A percentile compares a stretch with the other conserved stretches of the same genome.
Conservation (phyloP, 106 monocot genomes). For the Apostasia ramifera region DNA sequence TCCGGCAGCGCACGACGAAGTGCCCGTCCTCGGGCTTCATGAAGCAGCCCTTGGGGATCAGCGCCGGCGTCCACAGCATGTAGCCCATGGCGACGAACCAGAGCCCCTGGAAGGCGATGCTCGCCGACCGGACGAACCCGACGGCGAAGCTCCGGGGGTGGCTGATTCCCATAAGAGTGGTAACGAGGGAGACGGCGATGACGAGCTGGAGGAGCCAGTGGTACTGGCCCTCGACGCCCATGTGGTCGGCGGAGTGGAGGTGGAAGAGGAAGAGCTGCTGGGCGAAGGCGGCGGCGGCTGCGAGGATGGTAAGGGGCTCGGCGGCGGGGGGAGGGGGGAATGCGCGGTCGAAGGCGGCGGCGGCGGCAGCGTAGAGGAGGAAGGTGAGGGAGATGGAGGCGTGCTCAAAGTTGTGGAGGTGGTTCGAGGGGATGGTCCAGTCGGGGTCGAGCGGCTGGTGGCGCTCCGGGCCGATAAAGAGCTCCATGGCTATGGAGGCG, state of each 20-base stretch:
- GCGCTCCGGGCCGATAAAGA: slow-evolving; percentile 59
- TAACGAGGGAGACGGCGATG: slow-evolving; percentile 43
- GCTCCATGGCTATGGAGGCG: slow-evolving; percentile 79
- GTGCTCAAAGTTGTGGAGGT: slow-evolving; percentile 95
- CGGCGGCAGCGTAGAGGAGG: slow-evolving; percentile 46
- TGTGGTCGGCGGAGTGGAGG: slow-evolving; percentile 83
- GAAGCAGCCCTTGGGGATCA: slow-evolving; percentile 40
- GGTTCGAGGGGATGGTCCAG: slow-evolving; percentile 74
- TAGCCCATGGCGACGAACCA: slow-evolving; percentile 72
- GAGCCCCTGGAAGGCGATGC: slow-evolving; percentile 46
- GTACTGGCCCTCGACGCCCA: slow-evolving; percentile 89
- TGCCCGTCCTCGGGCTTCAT: slow-evolving; percentile 41
- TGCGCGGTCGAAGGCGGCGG: slow-evolving; percentile 37
- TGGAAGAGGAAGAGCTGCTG: slow-evolving; percentile 81
- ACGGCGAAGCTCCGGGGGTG: slow-evolving; percentile 39
- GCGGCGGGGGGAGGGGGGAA: not conserved
- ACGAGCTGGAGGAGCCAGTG: slow-evolving; percentile 72
- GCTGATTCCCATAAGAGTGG: slow-evolving; percentile 45
- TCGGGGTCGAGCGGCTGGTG: slow-evolving; percentile 76
- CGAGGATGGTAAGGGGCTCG: slow-evolving; percentile 30
- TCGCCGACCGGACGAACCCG: slow-evolving; percentile 53
- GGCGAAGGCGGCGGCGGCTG: slow-evolving; percentile 48
- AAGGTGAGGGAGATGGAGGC: slow-evolving; percentile 69
- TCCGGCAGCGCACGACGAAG: slow-evolving; percentile 35
- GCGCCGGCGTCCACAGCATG: slow-evolving; percentile 40